These are phyloP conservation scores for Chlamydomonas reinhardtii DNA, from an alignment of 163 green algal species.

Conservation along the genomic window DNA sequence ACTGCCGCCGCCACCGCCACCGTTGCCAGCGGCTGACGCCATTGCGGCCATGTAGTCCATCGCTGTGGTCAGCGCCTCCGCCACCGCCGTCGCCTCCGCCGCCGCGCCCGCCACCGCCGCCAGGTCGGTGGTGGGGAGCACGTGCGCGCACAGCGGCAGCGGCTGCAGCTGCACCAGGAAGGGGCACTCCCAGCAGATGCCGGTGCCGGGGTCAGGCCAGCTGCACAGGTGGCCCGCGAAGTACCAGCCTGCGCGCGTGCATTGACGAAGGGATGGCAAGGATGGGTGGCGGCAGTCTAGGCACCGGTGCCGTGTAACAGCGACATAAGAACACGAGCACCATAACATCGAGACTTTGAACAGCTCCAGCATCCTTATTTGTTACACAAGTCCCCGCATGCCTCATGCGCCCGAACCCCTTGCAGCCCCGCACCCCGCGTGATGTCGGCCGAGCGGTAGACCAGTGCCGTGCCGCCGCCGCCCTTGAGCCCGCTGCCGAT, in stretches of 20 bases:
- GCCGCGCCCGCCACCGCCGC: conserved; percentile 4
- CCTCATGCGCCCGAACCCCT: too few relatives aligned
- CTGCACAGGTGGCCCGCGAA: conserved; percentile 77
- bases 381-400: too few relatives aligned
- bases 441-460: conserved; percentile 77
- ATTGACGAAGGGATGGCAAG: too few relatives aligned
- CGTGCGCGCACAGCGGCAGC: conserved; percentile 47
- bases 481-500: conserved; percentile 83
- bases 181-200: conserved; percentile 89
- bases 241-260: conserved; percentile 64
- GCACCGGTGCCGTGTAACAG: too few relatives aligned
- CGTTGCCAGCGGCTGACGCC: neutral
- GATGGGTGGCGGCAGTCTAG: neutral
- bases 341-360: too few relatives aligned
- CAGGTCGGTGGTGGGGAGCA: conserved; percentile 41
- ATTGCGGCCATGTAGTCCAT: neutral
- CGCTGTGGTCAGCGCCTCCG: neutral
- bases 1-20: neutral
- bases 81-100: neutral
- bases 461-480: conserved; percentile 77
- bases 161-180: conserved; percentile 75
- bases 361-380: too few relatives aligned
- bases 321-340: too few relatives aligned
- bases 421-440: conserved; percentile 13
- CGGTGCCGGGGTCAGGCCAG: conserved; percentile 63